Evolutionary conservation across 176 grass and related monocot genomes (phyloP), one percentile per base, ranked within the genome.

Genomic region (Typha latifolia): DNA sequence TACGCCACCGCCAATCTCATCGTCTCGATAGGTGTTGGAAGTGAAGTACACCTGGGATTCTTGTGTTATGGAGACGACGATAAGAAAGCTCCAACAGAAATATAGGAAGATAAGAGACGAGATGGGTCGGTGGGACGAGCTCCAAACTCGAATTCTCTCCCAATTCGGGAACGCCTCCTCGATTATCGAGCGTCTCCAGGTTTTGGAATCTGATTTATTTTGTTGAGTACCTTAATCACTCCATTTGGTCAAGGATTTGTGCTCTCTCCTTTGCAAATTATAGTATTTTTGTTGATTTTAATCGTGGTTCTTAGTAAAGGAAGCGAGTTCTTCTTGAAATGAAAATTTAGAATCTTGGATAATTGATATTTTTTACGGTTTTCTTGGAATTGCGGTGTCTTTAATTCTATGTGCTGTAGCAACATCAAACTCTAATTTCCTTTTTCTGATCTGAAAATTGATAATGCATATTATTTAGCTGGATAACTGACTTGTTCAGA

Each of bases 71-170:
- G 87, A 96, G 66, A 62, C 77, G 0, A 32, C 77, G 13, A 72
- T 96, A 63, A 86, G 77, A 68, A 96, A 88, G 73, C 67, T 84
- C 74, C 92, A 91, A 68, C 82, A 86, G 62, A 80, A 77, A 61
- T 77, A 86, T 67, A 88, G 77, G 66, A 82, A 68, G 64, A 72
- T 14, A 0, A 82, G 43, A 24, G 71, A 84, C 37, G 87, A 91
- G 43, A 80, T 88, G 74, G 73, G 62, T 0, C 78, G 71, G 15
- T 96, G 87, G 92, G 85, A 86, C 5, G 80, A 84, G 62, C 52
- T 88, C 62, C 90, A 96, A 68, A 69, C 79, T 4, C 12, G 15
- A 24, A 27, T 91, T 49, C 66, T 89, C n/a, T 68, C 80, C 62
- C 64, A 80, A 9, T 91, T 96, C 66, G n/a, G 49, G 61, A 88